Conservation (phyloP, 768 basidiomycete species). For the Lactarius indigo region DNA sequence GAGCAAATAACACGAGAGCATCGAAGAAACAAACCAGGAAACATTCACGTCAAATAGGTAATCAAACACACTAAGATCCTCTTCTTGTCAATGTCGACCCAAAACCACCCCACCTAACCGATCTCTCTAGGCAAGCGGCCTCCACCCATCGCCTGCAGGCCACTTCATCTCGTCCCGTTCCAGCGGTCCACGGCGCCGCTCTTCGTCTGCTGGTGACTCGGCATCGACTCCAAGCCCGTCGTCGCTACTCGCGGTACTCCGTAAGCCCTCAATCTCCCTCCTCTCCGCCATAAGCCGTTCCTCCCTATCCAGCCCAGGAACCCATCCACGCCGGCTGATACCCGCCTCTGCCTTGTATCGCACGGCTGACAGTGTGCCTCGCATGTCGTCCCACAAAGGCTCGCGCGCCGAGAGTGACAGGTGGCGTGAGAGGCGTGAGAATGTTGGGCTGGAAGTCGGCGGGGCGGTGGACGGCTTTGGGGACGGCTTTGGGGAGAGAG, state of each 20-base stretch:
- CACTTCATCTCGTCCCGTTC: slow-evolving; percentile 57
- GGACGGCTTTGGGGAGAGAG: slow-evolving; percentile 19
- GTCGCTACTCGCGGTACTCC: slow-evolving; percentile 28
- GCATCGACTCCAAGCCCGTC: slow-evolving; percentile 24
- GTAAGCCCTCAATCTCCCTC: slow-evolving; percentile 30
- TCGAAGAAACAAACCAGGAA: neutral
- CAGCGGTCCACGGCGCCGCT: slow-evolving; percentile 16
- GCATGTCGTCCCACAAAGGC: slow-evolving; percentile 40
- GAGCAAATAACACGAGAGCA: neutral
- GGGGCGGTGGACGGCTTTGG: slow-evolving; percentile 12
- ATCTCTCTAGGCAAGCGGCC: slow-evolving; percentile 32
- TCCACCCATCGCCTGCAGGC: slow-evolving; percentile 58
- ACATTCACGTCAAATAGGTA: slow-evolving; percentile 1
- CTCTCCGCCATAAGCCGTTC: slow-evolving; percentile 39
- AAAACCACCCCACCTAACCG: neutral
- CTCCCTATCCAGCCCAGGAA: slow-evolving; percentile 38
- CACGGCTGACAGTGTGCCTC: slow-evolving; percentile 37
- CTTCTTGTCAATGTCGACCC: neutral
- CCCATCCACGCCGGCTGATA: slow-evolving; percentile 55
- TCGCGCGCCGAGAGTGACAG: slow-evolving; percentile 35
- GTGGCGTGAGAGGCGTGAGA: slow-evolving; percentile 35
- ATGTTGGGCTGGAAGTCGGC: slow-evolving; percentile 22
- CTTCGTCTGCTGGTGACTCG: slow-evolving; percentile 19
- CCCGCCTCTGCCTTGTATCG: slow-evolving; percentile 73
- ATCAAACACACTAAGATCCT: neutral